A percentile compares a stretch with the other conserved stretches of the same genome.
Evolutionary conservation across 371 early-diverging fungal species (phyloP).

Genomic region (Entomophthora muscae): DNA sequence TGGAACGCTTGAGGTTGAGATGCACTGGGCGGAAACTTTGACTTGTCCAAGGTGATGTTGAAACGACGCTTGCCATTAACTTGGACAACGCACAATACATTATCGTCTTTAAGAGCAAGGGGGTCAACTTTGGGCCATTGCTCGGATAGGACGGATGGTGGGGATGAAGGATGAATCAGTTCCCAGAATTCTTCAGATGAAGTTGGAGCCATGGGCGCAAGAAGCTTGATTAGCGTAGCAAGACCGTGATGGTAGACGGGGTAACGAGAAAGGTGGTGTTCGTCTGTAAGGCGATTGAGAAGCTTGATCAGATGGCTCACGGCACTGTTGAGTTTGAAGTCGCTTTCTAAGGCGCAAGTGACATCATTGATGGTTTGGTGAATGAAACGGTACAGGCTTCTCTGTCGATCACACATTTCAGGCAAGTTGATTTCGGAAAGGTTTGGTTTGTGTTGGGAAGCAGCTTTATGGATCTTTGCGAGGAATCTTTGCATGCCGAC

Average conservation of each 20-base stretch:
- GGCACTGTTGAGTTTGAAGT: constrained; percentile 58
- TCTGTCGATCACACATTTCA: constrained; percentile 33
- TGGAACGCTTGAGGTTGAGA: too few species aligned
- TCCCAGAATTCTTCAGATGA: constrained; percentile 65
- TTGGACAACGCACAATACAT: constrained; percentile 38
- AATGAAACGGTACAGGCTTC: constrained; percentile 28
- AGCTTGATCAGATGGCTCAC: constrained; percentile 68
- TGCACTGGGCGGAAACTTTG: too few species aligned
- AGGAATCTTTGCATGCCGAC: constrained; percentile 85
- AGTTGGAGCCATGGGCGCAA: constrained; percentile 57
- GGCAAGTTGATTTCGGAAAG: too few species aligned
- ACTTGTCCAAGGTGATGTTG: too few species aligned
- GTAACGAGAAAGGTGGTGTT: neutral
- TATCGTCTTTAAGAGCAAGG: too few species aligned
- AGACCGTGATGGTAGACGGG: constrained; percentile 23
- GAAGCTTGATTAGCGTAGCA: constrained; percentile 40
- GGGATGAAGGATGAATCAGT: too few species aligned
- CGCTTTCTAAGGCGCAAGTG: constrained; percentile 28
- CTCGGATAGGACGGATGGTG: constrained; percentile 25
- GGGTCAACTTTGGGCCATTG: constrained; percentile 42
- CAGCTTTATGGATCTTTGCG: constrained; percentile 18
- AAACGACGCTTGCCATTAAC: constrained; percentile 16
- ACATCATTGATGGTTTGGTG: constrained; percentile 31
- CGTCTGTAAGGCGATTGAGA: constrained; percentile 14
- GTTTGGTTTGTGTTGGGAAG: constrained; percentile 13